Evolutionary conservation across 179 eudicot genomes (phyloP).

Genomic region (Nepenthes alata): DNA sequence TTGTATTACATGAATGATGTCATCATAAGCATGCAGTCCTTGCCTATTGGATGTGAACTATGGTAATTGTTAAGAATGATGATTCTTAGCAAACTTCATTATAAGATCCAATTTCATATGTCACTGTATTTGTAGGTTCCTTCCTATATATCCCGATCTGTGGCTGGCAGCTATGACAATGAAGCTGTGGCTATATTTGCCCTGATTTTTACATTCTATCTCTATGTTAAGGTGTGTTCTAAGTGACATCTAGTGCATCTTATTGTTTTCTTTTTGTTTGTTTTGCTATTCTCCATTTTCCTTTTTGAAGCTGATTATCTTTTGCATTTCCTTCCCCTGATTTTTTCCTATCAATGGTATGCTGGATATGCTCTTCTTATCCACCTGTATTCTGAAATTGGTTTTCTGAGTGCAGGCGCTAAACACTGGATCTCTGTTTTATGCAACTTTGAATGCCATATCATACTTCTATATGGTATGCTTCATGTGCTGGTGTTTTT

Average conservation of each 20-base stretch:
- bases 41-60: background rate
- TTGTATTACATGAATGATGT: too few relatives aligned
- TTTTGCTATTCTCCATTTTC: too few relatives aligned
- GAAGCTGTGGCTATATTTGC: conserved; percentile 99
- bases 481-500: conserved; percentile 7
- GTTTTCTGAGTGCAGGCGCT: conserved; percentile 46
- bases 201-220: conserved; percentile 84
- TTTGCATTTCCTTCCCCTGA: background rate
- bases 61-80: background rate
- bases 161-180: conserved; percentile 93
- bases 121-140: conserved; percentile 56
- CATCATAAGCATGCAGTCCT: too few relatives aligned
- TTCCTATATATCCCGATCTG: conserved; percentile 91
- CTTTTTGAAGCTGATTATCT: too few relatives aligned
- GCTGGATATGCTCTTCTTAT: background rate
- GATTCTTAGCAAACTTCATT: background rate
- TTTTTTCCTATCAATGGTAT: background rate
- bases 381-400: conserved; percentile 12
- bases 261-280: background rate
- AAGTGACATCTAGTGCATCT: background rate
- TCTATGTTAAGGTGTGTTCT: conserved; percentile 58
- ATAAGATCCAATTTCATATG: background rate
- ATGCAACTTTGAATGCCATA: conserved; percentile 62
- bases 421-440: conserved; percentile 86
- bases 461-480: conserved; percentile 91